Base-by-base conservation (phyloP, 164 flowering plant genomes). In the Magnolia sinica region DNA sequence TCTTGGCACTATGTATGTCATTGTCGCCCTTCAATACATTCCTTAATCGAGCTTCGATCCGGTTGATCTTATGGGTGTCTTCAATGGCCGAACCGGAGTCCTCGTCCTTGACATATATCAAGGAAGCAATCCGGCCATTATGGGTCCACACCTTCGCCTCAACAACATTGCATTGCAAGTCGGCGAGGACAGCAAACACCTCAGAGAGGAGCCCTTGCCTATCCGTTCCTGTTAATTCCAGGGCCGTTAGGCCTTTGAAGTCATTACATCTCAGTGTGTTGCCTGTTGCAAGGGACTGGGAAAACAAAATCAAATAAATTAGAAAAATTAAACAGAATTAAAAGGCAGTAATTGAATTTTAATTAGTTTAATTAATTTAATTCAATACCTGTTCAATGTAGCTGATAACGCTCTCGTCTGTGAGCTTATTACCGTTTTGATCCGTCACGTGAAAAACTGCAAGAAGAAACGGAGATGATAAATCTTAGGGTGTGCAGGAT, bases 111-210 rank as follows among this genome's bases (percentile, higher is more conserved):
- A 91, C 85, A 65, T 87, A 83, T 2, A 93, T 88, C 4, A 91
- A 73, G 7, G 95, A 87, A 0, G 96, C 96, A 22, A 91, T 87
- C 13, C 96, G 73, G 6, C 93, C 93, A 78, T 91, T 92, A 82
- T 92, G 95, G 2, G 96, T 91, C 98, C 98, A 91, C 64, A 92
- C 87, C 61, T 92, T 91, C 2, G 95, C 85, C 24, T 93, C 93
- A 0, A 91, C 94, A n/a, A 93, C 90, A 83, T 84, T 81, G 75
- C 93, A 88, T 18, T 90, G 81, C 67, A 91, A 77, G 45, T 91
- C 88, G 2, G 89, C 79, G 7, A 92, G 86, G 4, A 93, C 96
- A 0, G 95, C 98, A 64, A 86, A 91, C 8, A 93, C 91, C 85
- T 93, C 95, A 0, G 98, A 92, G 8, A 92, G 75, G 11, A 93